Conservation (phyloP, 2,329 filamentous ascomycete species). For the Sporothrix globosa region DNA sequence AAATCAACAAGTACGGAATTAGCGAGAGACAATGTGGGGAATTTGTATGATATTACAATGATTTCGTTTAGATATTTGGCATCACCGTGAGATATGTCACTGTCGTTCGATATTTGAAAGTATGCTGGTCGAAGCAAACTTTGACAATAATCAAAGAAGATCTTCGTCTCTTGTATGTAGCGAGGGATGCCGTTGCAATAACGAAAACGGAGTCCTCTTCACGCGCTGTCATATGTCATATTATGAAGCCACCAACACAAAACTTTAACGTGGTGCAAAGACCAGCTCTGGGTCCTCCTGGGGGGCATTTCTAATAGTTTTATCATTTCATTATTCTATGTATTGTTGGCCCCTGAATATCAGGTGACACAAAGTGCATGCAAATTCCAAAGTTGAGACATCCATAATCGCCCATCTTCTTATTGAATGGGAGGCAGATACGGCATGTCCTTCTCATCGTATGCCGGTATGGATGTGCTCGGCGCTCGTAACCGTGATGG, state of each 20-base stretch:
- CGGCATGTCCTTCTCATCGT: conserved; percentile 22
- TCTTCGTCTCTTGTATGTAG: too few relatives aligned
- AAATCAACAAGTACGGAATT: background rate
- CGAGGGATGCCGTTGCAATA: background rate
- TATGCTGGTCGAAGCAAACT: background rate
- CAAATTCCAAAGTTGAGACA: background rate
- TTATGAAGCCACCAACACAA: background rate
- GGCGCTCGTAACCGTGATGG: conserved; percentile 5
- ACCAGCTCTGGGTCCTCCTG: too few relatives aligned
- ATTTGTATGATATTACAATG: conserved; percentile 1
- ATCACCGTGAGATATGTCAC: conserved; percentile 2
- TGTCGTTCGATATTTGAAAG: background rate
- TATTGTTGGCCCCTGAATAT: background rate
- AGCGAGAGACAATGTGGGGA: background rate
- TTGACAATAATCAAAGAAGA: too few relatives aligned
- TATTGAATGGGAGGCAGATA: conserved; percentile 21
- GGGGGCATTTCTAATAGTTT: too few relatives aligned
- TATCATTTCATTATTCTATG: background rate
- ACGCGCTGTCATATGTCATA: background rate
- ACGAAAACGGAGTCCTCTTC: background rate
- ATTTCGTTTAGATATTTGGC: background rate
- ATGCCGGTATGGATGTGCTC: conserved; percentile 20
- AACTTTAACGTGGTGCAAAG: background rate
- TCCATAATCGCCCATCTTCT: too few relatives aligned
- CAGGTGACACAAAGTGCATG: background rate